phyloP scores from a whole-genome alignment of 2,329 filamentous ascomycete species.

The Aurifilum marmelostoma region DNA sequence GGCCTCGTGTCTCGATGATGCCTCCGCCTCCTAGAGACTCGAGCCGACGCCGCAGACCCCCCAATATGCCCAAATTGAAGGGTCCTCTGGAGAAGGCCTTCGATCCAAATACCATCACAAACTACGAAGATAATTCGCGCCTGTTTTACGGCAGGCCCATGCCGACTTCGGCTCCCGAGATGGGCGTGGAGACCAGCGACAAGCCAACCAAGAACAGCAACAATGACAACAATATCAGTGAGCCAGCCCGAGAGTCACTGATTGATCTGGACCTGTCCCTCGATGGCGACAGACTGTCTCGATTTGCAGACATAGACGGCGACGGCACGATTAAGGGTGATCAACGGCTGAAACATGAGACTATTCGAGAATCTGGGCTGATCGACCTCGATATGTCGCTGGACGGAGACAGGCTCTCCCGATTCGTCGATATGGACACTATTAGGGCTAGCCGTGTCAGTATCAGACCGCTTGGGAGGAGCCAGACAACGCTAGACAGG shows the following conservation, averaged over 20 bases:
- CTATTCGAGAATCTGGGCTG: constrained; percentile 37
- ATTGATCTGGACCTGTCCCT: constrained; percentile 55
- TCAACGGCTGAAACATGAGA: constrained; percentile 15
- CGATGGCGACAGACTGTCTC: constrained; percentile 57
- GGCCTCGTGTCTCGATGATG: constrained; percentile 59
- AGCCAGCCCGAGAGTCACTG: constrained; percentile 52
- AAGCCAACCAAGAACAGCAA: neutral
- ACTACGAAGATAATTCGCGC: constrained; percentile 66
- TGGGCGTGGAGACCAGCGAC: constrained; percentile 15
- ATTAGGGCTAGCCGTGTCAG: constrained; percentile 55
- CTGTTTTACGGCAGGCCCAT: constrained; percentile 59
- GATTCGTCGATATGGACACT: constrained; percentile 64
- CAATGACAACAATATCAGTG: neutral
- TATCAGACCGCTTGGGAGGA: constrained; percentile 50
- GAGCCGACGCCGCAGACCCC: constrained; percentile 57
- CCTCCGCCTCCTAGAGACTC: constrained; percentile 47
- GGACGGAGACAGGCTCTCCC: constrained; percentile 57
- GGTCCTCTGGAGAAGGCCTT: constrained; percentile 67
- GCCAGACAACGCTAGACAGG: constrained; percentile 47
- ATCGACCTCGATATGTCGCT: constrained; percentile 68
- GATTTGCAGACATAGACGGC: constrained; percentile 60
- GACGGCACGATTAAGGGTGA: constrained; percentile 26
- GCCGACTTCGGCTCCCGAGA: constrained; percentile 28
- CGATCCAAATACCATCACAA: constrained; percentile 66
- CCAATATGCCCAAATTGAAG: constrained; percentile 60